Evolutionary conservation across 768 basidiomycete genomes (phyloP), one percentile per base, ranked within the genome.

Genomic region (Amanita molliuscula): DNA sequence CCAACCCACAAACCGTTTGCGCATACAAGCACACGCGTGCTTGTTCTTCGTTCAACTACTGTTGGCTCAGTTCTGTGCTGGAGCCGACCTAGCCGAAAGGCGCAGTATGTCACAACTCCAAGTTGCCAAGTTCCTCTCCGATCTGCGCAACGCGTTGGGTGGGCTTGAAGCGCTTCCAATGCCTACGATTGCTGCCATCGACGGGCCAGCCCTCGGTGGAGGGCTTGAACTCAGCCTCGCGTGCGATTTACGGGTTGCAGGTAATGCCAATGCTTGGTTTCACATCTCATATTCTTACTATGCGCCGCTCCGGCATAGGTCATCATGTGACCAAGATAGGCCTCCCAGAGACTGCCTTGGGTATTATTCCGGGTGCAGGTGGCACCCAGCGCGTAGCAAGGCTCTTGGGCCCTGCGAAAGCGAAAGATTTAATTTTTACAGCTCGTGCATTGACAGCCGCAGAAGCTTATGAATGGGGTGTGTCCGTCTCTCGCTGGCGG

Each of bases 191-290:
- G 87, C 87, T 31, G 90, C 92, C 4, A 87, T 97, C 36, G 93
- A 96, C 61, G 93, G 93, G 0, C 89, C 88, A 16, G 93, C 93
- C 7, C 73, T 97, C 0, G 93, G 93, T 8, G 93, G 93, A n/a
- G 93, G 93, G 1, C 73, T 93, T 25, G 93, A 97, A 64, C 65
- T 96, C 51, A 76, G 84, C 51, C 73, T 97, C 47, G 85, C 89
- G 2, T 95, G 91, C 66, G 93, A 97, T 70, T 65, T 97, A 59
- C 79, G 93, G 29, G 82, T 95, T 23, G 92, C 86, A 53, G 88
- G 92, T 91, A 65, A 51, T 16, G 16, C 15, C 6, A 47, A 13
- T 29, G 16, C 40, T 21, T 34, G 37, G 26, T 10, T 40, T 47
- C 26, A 11, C 16, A 16, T 41, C 13, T 20, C 6, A 11, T 25